Conservation (phyloP, 2,329 filamentous ascomycete species). For the Amphichorda felina region DNA sequence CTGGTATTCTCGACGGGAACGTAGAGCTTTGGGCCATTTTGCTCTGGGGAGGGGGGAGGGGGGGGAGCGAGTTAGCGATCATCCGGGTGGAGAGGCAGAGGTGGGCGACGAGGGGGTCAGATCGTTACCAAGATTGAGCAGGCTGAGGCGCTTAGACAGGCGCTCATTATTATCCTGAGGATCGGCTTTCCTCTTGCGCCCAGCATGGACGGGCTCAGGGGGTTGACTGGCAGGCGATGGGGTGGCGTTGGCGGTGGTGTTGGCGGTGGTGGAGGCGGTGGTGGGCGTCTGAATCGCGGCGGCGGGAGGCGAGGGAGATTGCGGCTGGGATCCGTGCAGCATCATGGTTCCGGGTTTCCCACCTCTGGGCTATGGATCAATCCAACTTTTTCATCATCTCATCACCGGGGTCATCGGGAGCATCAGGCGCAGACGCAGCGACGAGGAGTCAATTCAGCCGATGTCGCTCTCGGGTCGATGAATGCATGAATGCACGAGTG, state of each 20-base stretch:
- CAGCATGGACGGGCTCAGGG: no score
- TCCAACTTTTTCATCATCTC: not conserved
- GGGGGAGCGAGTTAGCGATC: conserved; percentile 7
- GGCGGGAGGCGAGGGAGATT: conserved; percentile 12
- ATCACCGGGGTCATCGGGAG: not conserved
- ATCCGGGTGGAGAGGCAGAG: conserved; percentile 4
- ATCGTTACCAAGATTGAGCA: conserved; percentile 63
- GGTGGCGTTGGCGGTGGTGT: conserved; percentile 6
- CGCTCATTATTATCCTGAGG: conserved; percentile 55
- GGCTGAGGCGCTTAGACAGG: conserved; percentile 71
- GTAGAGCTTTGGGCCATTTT: conserved; percentile 52
- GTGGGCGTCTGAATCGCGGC: not conserved
- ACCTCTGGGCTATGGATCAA: no score
- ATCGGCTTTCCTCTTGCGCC: conserved; percentile 49
- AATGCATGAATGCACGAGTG: no score
- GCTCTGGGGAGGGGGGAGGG: no score
- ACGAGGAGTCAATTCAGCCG: no score
- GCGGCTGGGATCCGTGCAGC: conserved; percentile 17
- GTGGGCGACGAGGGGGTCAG: not conserved
- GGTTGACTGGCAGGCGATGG: not conserved
- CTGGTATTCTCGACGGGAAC: conserved; percentile 45
- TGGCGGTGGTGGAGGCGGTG: conserved; percentile 3
- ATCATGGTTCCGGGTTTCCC: conserved; percentile 13
- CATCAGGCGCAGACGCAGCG: no score
- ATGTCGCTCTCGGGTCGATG: no score